Evolutionary conservation across 495 filamentous ascomycete genomes (phyloP), one percentile per base, ranked within the genome.

Genomic region (Cudoniella acicularis): DNA sequence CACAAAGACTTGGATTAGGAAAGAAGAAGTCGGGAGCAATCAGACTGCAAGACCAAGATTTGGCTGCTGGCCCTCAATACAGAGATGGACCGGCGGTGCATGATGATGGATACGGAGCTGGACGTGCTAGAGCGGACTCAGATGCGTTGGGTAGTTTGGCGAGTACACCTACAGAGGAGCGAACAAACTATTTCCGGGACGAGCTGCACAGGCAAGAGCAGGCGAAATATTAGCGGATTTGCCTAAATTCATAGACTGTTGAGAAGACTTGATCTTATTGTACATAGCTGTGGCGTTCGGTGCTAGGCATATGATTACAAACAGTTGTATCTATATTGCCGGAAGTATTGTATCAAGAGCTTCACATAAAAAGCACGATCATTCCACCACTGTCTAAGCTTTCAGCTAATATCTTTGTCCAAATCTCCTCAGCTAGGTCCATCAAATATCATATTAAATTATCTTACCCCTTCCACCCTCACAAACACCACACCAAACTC

Each of bases 141-240:
- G 57, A 64, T 54, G 52, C 22, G 2, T 26, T 64, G 22, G 62
- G 57, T 13, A 64, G 62, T 41, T 21, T 64, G 46, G 62, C 56
- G 40, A 54, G 62, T 9, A 54, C 53, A n/a, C 56, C 57, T 16
- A 57, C 47, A 23, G 62, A 60, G 22, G 57, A 64, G n/a, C 36
- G 57, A 17, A 42, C 43, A 8, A 59, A 59, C 25, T 45, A 52
- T 23, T 52, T 51, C 43, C 21, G 56, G 17, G 56, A 63, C 17
- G 56, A 63, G 50, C 2, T 59, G 27, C 24, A 25, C 11, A 11
- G 61, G 24, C 56, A 52, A 22, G 50, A 59, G 2, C 27, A 45
- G 4, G 16, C 6, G 3, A 51, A 18, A 43, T 6, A 25, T 16
- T 50, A 23, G 30, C 13, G 13, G 4, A 6, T 13, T 36, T 36